Evolutionary conservation across 768 basidiomycete genomes (phyloP).

Genomic region (Trametes punicea): DNA sequence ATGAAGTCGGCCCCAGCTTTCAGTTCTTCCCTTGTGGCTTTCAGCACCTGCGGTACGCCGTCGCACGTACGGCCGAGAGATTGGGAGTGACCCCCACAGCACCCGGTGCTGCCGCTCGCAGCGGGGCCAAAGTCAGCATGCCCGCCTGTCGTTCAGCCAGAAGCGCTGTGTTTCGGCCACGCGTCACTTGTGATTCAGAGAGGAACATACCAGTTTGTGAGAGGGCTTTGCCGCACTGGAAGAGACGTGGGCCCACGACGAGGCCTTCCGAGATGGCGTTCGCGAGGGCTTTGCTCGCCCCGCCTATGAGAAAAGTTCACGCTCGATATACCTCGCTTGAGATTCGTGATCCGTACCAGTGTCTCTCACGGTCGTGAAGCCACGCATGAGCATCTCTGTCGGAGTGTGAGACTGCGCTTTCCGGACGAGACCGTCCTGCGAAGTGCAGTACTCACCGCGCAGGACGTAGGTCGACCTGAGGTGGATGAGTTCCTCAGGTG

Average conservation of each 20-base stretch:
- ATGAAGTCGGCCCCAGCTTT: slow-evolving; percentile 42
- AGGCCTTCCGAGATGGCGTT: slow-evolving; percentile 38
- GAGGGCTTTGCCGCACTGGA: slow-evolving; percentile 39
- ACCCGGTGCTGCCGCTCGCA: slow-evolving; percentile 25
- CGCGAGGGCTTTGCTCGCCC: slow-evolving; percentile 38
- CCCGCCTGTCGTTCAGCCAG: slow-evolving; percentile 30
- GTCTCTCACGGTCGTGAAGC: slow-evolving; percentile 41
- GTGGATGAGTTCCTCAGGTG: slow-evolving; percentile 32
- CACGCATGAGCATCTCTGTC: slow-evolving; percentile 37
- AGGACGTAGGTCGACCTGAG: slow-evolving; percentile 38
- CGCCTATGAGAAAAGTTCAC: slow-evolving; percentile 16
- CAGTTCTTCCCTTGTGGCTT: slow-evolving; percentile 36
- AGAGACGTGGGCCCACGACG: slow-evolving; percentile 35
- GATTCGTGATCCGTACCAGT: slow-evolving; percentile 23
- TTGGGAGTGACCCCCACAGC: slow-evolving; percentile 34
- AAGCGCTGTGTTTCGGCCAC: too few species aligned
- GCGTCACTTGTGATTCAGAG: not conserved
- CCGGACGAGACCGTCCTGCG: not conserved
- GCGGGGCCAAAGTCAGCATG: slow-evolving; percentile 35
- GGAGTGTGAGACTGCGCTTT: not conserved
- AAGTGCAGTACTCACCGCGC: slow-evolving; percentile 24
- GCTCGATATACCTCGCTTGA: too few species aligned
- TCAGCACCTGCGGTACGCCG: slow-evolving; percentile 37
- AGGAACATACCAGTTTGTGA: slow-evolving; percentile 35
- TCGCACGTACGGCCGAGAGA: slow-evolving; percentile 34